Evolutionary conservation across 441 rosid genomes (phyloP).

Genomic region (Gossypium gossypioides): DNA sequence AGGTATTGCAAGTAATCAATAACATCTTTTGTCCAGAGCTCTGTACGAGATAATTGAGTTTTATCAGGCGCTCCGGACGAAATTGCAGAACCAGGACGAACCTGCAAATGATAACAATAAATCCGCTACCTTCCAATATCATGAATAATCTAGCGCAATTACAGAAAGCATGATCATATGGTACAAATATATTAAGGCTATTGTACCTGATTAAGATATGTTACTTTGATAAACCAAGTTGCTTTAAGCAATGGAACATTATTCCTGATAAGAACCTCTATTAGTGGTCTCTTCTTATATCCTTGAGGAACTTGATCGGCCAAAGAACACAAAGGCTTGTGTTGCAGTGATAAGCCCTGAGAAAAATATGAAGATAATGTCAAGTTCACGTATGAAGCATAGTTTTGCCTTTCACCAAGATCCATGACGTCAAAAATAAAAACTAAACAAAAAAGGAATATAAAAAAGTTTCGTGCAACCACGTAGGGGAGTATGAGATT

Average conservation of each 20-base stretch:
- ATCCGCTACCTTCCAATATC: slow-evolving; percentile 20
- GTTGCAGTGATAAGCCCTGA: slow-evolving; percentile 88
- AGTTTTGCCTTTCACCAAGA: background rate
- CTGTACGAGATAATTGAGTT: slow-evolving; percentile 65
- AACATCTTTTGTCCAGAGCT: slow-evolving; percentile 94
- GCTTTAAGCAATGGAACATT: slow-evolving; percentile 94
- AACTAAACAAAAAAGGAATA: background rate
- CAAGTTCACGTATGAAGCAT: background rate
- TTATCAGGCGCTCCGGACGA: slow-evolving; percentile 70
- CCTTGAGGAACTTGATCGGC: slow-evolving; percentile 89
- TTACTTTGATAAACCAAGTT: slow-evolving; percentile 93
- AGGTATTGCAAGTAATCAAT: slow-evolving; percentile 80
- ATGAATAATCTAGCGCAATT: slow-evolving; percentile 4
- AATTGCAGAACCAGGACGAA: slow-evolving; percentile 49
- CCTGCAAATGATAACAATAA: slow-evolving; percentile 46
- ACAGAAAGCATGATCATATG: background rate
- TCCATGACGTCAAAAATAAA: background rate
- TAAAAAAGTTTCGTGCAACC: background rate
- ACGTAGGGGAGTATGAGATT: background rate
- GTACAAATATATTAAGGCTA: slow-evolving; percentile 3
- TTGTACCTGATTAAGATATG: slow-evolving; percentile 91
- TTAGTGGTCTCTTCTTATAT: slow-evolving; percentile 57
- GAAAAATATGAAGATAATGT: slow-evolving; percentile 10
- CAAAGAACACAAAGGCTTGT: slow-evolving; percentile 72
- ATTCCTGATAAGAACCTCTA: slow-evolving; percentile 88